Base-by-base conservation (phyloP, 176 grass and related monocot genomes). In the Eleusine indica region DNA sequence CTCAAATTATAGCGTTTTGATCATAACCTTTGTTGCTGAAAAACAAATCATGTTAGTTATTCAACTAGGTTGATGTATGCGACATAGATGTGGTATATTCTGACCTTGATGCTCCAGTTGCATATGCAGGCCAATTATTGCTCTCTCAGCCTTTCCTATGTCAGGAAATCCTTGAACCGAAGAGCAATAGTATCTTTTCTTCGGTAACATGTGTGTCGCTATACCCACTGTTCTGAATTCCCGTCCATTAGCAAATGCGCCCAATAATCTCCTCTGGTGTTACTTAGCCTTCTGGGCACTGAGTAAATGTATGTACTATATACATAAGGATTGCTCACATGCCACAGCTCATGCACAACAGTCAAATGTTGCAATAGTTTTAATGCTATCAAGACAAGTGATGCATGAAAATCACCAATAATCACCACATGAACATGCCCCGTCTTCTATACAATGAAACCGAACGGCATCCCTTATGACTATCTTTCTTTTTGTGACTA, bases 371-470 rank as follows among this genome's bases (percentile, higher is more conserved):
- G 25, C 43, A 87, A 44, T 25, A 25, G 10, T 7, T 15, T 53
- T 52, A 12, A 25, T 38, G 9, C 7, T 40, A 61, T 74, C 62
- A 42, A 25, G 43, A 29, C 4, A 65, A 30, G 25, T 30, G 52
- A 29, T 71, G 62, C 18, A 44, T 3, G 3, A 22, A 22, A 28
- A 67, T 95, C 43, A 92, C 93, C 90, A 95, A 87, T 91, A 96
- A 86, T 93, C 94, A 75, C 87, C 79, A 78, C 94, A 93, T 44
- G 94, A 87, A 72, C 91, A 93, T 21, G 78, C 65, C 12, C 94
- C 94, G 73, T 75, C 73, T 63, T 93, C 91, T 79, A 96, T 87
- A 83, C 84, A 85, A 78, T 93, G 94, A 86, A 96, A 96, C 28
- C 83, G 57, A 82, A 85, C 92, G 15, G 84, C 72, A 87, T 97